Conservation (phyloP, 1,139 yeast species). For the Hansenula sp. region DNA sequence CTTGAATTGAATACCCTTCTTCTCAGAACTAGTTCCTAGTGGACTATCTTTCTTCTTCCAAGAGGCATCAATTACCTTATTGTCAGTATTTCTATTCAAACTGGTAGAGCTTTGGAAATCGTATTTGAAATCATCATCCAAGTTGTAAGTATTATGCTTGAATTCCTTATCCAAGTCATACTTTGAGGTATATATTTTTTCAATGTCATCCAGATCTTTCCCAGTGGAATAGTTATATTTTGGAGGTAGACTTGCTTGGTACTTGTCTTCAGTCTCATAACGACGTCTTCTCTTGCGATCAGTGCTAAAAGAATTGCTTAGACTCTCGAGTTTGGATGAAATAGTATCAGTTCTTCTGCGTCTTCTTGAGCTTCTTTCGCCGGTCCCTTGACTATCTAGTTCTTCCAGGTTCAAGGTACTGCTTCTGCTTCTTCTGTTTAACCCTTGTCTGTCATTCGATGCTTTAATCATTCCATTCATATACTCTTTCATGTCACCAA, state of each 20-base stretch:
- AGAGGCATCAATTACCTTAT: too few relatives aligned
- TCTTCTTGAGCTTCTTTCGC: background rate
- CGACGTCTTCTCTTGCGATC: background rate
- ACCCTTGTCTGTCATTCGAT: background rate
- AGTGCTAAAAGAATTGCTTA: background rate
- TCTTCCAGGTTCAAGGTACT: background rate
- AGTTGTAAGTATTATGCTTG: too few relatives aligned
- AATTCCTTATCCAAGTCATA: too few relatives aligned
- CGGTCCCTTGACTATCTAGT: too few relatives aligned
- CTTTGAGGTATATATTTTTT: too few relatives aligned
- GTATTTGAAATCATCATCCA: too few relatives aligned
- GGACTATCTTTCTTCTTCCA: too few relatives aligned
- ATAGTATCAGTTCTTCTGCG: background rate
- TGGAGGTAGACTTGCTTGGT: too few relatives aligned
- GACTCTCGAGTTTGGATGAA: background rate
- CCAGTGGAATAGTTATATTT: background rate
- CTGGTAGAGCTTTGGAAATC: too few relatives aligned
- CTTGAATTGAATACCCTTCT: background rate
- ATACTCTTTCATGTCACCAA: slow-evolving; percentile 17
- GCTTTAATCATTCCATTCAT: slow-evolving; percentile 16
- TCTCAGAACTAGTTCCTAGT: background rate
- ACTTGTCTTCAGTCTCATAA: background rate
- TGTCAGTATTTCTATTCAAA: too few relatives aligned
- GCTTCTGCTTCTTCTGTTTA: background rate
- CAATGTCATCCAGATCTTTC: too few relatives aligned